Evolutionary conservation across 495 filamentous ascomycete species (phyloP).

Genomic region (Hypoxylon trugodes): DNA sequence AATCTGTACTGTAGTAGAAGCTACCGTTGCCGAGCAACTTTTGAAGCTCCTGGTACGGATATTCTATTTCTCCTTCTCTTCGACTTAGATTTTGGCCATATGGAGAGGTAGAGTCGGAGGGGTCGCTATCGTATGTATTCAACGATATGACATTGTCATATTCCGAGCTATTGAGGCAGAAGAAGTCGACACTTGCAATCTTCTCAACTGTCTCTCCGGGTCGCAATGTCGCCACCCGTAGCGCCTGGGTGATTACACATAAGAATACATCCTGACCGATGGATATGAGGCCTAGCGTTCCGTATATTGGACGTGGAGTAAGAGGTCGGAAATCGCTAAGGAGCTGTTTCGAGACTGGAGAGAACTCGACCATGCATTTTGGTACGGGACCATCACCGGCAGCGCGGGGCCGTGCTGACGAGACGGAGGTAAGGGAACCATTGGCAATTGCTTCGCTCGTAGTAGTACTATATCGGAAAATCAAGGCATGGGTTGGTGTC

Average conservation of each 20-base stretch:
- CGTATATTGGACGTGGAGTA: conserved; percentile 77
- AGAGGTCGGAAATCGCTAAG: conserved; percentile 77
- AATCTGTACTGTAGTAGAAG: conserved; percentile 97
- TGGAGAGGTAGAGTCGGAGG: conserved; percentile 55
- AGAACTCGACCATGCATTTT: conserved; percentile 90
- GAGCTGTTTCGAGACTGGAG: conserved; percentile 66
- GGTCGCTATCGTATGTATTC: conserved; percentile 58
- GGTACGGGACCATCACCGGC: conserved; percentile 50
- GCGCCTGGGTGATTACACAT: conserved; percentile 83
- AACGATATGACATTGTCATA: conserved; percentile 79
- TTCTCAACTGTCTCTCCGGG: conserved; percentile 88
- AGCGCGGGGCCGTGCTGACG: conserved; percentile 50
- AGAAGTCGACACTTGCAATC: conserved; percentile 89
- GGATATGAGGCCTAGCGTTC: conserved; percentile 90
- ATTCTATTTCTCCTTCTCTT: conserved; percentile 74
- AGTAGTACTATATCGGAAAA: conserved; percentile 77
- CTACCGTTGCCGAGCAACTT: conserved; percentile 94
- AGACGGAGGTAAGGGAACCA: conserved; percentile 58
- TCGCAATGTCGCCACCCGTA: conserved; percentile 79
- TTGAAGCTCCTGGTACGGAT: conserved; percentile 88
- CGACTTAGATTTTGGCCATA: conserved; percentile 67
- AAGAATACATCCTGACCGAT: conserved; percentile 88
- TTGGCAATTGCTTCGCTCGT: conserved; percentile 61
- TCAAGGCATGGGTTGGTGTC: conserved; percentile 78
- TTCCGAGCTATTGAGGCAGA: conserved; percentile 84